Conservation (phyloP, 2,329 filamentous ascomycete species). For the Apiospora malaysiana region DNA sequence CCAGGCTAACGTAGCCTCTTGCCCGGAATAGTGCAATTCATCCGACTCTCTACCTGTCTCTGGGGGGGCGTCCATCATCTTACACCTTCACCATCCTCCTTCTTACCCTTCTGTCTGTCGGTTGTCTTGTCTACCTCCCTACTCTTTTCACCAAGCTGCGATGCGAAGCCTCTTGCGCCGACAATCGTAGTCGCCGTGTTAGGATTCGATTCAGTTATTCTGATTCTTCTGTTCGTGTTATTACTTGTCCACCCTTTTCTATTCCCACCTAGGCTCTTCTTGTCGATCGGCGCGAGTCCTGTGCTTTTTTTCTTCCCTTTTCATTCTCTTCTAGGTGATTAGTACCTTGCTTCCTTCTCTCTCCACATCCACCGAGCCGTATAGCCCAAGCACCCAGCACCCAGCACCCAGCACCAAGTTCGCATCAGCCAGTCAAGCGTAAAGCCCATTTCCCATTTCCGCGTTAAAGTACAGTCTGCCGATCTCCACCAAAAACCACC, state of each 20-base stretch:
- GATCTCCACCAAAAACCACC: not conserved
- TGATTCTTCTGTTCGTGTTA: slow-evolving; percentile 13
- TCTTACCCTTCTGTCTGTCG: not conserved
- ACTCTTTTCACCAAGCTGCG: slow-evolving; percentile 4
- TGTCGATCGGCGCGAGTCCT: slow-evolving; percentile 16
- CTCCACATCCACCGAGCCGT: not conserved
- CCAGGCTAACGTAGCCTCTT: not conserved
- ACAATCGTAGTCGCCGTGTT: slow-evolving; percentile 16
- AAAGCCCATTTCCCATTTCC: not conserved
- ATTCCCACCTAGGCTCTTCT: slow-evolving; percentile 8
- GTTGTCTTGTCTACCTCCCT: not conserved
- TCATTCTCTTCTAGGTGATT: slow-evolving; percentile 6
- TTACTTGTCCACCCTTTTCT: not conserved
- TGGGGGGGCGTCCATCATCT: not conserved
- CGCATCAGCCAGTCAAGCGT: not conserved
- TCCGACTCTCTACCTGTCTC: slow-evolving; percentile 5
- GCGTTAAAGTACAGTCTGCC: slow-evolving; percentile 17
- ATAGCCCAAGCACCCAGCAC: not conserved
- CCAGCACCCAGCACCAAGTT: slow-evolving; percentile 4
- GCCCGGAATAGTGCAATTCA: slow-evolving; percentile 17
- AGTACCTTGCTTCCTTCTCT: slow-evolving; percentile 1
- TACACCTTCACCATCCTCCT: slow-evolving; percentile 14
- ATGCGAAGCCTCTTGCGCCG: slow-evolving; percentile 17
- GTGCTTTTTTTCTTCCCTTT: slow-evolving; percentile 18
- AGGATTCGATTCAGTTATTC: slow-evolving; percentile 13